Conservation (phyloP, 495 filamentous ascomycete species). For the Aspergillus saccharolyticus region DNA sequence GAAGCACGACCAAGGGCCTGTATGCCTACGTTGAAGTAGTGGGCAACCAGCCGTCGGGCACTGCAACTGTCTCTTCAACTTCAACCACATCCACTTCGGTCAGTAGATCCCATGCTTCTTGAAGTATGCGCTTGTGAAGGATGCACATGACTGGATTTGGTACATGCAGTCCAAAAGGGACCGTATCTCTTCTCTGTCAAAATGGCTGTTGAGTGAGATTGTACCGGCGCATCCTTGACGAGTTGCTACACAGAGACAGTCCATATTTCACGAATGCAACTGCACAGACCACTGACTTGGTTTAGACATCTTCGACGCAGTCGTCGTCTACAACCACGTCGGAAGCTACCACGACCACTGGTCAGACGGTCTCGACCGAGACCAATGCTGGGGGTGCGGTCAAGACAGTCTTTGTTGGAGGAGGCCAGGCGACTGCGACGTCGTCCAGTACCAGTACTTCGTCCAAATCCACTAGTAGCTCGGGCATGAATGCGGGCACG, state of each 20-base stretch:
- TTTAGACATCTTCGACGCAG: slow-evolving; percentile 8
- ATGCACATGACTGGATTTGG: neutral
- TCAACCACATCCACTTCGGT: slow-evolving; percentile 23
- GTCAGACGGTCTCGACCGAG: slow-evolving; percentile 30
- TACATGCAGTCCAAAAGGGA: neutral
- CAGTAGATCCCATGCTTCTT: neutral
- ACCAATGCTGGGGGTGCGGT: slow-evolving; percentile 44
- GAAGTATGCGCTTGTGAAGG: neutral
- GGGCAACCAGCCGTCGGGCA: slow-evolving; percentile 29
- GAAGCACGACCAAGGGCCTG: slow-evolving; percentile 45
- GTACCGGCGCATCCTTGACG: neutral
- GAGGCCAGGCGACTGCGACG: slow-evolving; percentile 28
- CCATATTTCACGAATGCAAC: neutral
- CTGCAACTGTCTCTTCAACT: slow-evolving; percentile 25
- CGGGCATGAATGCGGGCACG: slow-evolving; percentile 30
- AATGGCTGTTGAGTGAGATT: neutral
- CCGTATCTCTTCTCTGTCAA: neutral
- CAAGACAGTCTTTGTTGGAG: slow-evolving; percentile 49
- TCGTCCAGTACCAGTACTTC: slow-evolving; percentile 12
- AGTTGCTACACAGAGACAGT: neutral
- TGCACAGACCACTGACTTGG: slow-evolving; percentile 6
- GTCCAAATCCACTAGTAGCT: slow-evolving; percentile 15
- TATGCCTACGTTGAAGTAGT: slow-evolving; percentile 53
- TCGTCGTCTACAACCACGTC: slow-evolving; percentile 16
- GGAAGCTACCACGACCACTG: slow-evolving; percentile 33